Evolutionary conservation across 2,329 filamentous ascomycete genomes (phyloP).

Genomic region (Cercospora sp.): DNA sequence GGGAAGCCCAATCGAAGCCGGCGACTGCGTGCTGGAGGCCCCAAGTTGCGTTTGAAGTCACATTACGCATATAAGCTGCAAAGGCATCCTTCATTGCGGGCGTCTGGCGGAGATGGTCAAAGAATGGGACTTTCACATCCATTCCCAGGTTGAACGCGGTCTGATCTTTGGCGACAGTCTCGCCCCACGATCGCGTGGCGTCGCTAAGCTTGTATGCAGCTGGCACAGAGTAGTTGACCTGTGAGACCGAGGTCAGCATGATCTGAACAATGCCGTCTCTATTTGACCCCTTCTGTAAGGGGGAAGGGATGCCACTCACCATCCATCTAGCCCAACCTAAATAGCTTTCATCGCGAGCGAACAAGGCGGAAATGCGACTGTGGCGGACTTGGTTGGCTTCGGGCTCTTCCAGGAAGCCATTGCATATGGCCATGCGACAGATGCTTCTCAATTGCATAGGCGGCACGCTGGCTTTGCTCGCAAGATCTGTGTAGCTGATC

Average conservation of each 20-base stretch:
- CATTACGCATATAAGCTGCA: conserved; percentile 30
- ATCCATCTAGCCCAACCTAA: conserved; percentile 23
- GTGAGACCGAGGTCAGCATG: background rate
- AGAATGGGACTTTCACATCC: conserved; percentile 26
- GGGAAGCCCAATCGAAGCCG: conserved; percentile 55
- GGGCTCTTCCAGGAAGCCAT: conserved; percentile 25
- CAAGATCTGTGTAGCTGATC: conserved; percentile 17
- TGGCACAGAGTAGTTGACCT: conserved; percentile 27
- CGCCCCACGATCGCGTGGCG: conserved; percentile 28
- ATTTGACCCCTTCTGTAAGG: background rate
- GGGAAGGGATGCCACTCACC: background rate
- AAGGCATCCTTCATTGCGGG: conserved; percentile 26
- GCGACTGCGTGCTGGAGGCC: conserved; percentile 56
- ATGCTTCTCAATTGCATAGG: conserved; percentile 25
- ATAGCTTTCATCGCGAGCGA: conserved; percentile 23
- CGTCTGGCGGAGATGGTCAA: conserved; percentile 26
- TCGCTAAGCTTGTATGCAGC: conserved; percentile 24
- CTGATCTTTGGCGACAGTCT: conserved; percentile 26
- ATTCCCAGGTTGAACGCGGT: conserved; percentile 29
- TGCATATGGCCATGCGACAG: conserved; percentile 28
- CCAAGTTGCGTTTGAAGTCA: conserved; percentile 51
- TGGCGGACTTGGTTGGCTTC: conserved; percentile 22
- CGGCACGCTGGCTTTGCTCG: conserved; percentile 18
- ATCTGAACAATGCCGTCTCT: background rate
- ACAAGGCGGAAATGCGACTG: conserved; percentile 19